Base-by-base conservation (phyloP, 225 moss, liverwort and hornwort species). In the Physcomitrellopsis africana region DNA sequence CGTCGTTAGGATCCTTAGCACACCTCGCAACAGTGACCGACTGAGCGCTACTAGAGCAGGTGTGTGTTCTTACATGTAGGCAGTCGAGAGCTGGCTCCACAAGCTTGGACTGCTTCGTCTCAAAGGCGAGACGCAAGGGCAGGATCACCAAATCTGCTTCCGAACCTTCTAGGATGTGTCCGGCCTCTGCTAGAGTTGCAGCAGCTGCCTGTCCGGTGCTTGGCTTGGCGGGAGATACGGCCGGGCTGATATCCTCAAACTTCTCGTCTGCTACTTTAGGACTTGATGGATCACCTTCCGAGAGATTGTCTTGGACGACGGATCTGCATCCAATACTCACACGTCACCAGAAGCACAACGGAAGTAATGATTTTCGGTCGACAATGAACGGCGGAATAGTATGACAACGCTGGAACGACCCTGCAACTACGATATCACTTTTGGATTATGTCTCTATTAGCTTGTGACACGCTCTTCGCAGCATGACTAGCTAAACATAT, bases 1-100 rank as follows among this genome's bases (percentile, higher is more conserved):
- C 66, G 51, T 65, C 19, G 7, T 76, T n/a, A n/a, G n/a, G n/a
- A n/a, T n/a, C 14, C 43, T 14, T 11, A 48, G 29, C 53, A 65
- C 65, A 24, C 24, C 24, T 45, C 57, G 56, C 27, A 70, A 56
- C 32, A 56, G 26, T 51, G 53, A 62, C 24, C 22, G 5, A 56
- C 57, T 17, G 41, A 52, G 72, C 58, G 44, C 60, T 18, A 49
- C 63, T 68, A 10, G 47, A 10, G 63, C 51, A 45, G 74, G 80
- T 27, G 68, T 8, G 48, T 13, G 32, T 67, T 76, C 95, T 88
- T 86, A 95, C 96, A 80, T 99, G 99, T 77, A 99, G 67, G 74
- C 99, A 99, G 62, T 99, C 99, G 12, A 99, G 99, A 44, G 99
- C 93, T 76, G 93, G 79, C 69, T 99, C 99, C 69, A 99, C 90